Evolutionary conservation across 768 basidiomycete species (phyloP).

Genomic region (Chalciporus chontae): DNA sequence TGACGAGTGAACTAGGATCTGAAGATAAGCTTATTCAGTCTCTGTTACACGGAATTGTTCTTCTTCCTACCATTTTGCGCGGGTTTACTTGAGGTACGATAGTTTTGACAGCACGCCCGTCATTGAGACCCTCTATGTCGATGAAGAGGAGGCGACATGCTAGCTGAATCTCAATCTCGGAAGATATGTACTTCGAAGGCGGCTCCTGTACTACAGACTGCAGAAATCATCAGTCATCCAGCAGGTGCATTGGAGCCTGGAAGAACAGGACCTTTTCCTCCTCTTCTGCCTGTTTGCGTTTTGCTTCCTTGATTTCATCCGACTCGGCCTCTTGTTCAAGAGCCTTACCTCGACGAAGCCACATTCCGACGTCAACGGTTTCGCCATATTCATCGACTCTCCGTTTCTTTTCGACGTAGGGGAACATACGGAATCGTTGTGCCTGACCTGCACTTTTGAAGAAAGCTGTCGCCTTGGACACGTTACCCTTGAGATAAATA

Average conservation of each 20-base stretch:
- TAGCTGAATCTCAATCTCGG: slow-evolving; percentile 72
- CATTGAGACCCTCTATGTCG: slow-evolving; percentile 95
- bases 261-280: slow-evolving; percentile 58
- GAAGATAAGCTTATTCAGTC: not conserved
- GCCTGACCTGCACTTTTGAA: slow-evolving; percentile 74
- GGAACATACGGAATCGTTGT: slow-evolving; percentile 95
- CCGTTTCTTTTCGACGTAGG: slow-evolving; percentile 88
- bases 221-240: slow-evolving; percentile 8
- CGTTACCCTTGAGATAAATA: slow-evolving; percentile 96
- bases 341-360: slow-evolving; percentile 88
- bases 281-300: slow-evolving; percentile 64
- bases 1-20: slow-evolving; percentile 90
- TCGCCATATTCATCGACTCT: slow-evolving; percentile 96
- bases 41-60: no score
- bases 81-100: slow-evolving; percentile 97
- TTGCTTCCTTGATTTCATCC: slow-evolving; percentile 73
- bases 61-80: slow-evolving; percentile 74
- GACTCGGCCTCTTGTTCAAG: slow-evolving; percentile 88
- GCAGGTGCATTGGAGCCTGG: not conserved
- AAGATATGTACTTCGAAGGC: slow-evolving; percentile 87
- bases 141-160: slow-evolving; percentile 87
- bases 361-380: slow-evolving; percentile 91
- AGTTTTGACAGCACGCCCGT: slow-evolving; percentile 94
- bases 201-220: slow-evolving; percentile 78
- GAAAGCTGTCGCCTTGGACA: slow-evolving; percentile 79